These are phyloP conservation scores for Candida ovalis DNA, from an alignment of 805 yeast species.

Conservation along the genomic window DNA sequence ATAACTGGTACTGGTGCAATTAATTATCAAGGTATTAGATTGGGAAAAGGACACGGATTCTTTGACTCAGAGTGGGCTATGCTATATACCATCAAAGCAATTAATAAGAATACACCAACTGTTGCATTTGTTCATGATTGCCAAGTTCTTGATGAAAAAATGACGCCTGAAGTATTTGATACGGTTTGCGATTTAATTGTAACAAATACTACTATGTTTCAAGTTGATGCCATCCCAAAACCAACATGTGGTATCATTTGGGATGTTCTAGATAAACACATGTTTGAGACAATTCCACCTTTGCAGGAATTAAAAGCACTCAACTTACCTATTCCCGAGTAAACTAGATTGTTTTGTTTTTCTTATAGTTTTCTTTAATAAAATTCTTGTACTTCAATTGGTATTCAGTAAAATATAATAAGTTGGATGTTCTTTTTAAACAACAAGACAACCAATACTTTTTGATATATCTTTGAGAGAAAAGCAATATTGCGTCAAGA, in stretches of 20 bases:
- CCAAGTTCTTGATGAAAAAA: slow-evolving; percentile 25
- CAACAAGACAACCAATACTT: too few relatives aligned
- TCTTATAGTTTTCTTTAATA: background rate
- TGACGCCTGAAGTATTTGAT: slow-evolving; percentile 29
- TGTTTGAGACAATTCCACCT: slow-evolving; percentile 30
- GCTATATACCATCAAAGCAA: slow-evolving; percentile 24
- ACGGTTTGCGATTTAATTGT: slow-evolving; percentile 30
- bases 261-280: slow-evolving; percentile 24
- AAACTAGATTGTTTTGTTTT: background rate
- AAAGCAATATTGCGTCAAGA: too few relatives aligned
- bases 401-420: too few relatives aligned
- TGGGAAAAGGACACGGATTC: slow-evolving; percentile 32
- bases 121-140: slow-evolving; percentile 32
- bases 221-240: slow-evolving; percentile 18
- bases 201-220: slow-evolving; percentile 21
- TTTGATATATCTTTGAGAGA: too few relatives aligned
- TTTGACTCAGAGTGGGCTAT: slow-evolving; percentile 33
- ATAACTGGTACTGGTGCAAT: slow-evolving; percentile 32
- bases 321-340: background rate
- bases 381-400: too few relatives aligned
- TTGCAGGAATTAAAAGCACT: slow-evolving; percentile 27
- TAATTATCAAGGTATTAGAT: slow-evolving; percentile 27
- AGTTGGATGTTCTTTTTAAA: too few relatives aligned
- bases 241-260: slow-evolving; percentile 29
- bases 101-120: slow-evolving; percentile 19